Conservation (phyloP, 1,284 basidiomycete genomes). For the Bjerkandera adusta region DNA sequence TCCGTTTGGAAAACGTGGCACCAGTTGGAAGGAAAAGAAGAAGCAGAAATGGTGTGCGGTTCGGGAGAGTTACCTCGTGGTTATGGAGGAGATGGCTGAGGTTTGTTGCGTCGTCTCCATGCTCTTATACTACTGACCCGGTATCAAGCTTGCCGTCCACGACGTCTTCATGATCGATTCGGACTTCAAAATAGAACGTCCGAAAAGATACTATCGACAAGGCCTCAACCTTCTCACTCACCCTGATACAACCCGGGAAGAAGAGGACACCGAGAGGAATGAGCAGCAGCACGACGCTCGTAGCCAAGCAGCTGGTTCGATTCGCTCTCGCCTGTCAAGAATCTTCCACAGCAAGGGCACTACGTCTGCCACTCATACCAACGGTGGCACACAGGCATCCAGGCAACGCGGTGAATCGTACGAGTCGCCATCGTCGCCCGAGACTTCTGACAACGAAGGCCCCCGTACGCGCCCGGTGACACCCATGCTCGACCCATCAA, state of each 20-base stretch:
- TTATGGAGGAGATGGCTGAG: conserved; percentile 85
- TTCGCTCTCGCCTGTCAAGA: conserved; percentile 48
- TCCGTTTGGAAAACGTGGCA: conserved; percentile 62
- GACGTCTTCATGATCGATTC: conserved; percentile 94
- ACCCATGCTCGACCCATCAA: conserved; percentile 72
- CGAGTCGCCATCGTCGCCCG: conserved; percentile 30
- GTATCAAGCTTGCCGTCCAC: conserved; percentile 67
- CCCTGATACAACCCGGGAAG: conserved; percentile 26
- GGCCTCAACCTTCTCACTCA: conserved; percentile 59
- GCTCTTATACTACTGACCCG: conserved; percentile 16
- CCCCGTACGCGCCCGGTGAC: conserved; percentile 37
- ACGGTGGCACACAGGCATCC: neutral
- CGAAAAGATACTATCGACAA: conserved; percentile 75
- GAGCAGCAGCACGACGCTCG: conserved; percentile 18
- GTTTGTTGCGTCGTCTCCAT: conserved; percentile 38
- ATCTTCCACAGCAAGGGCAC: conserved; percentile 34
- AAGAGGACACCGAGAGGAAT: conserved; percentile 23
- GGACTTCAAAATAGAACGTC: conserved; percentile 86
- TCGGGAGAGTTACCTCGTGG: conserved; percentile 90
- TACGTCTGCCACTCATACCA: neutral
- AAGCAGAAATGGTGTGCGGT: conserved; percentile 92
- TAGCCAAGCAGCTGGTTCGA: conserved; percentile 42
- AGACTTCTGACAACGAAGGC: conserved; percentile 15
- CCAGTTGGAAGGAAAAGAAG: conserved; percentile 67
- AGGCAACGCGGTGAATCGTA: neutral